Evolutionary conservation across 768 basidiomycete genomes (phyloP).

Genomic region (Hydnum rufescens): DNA sequence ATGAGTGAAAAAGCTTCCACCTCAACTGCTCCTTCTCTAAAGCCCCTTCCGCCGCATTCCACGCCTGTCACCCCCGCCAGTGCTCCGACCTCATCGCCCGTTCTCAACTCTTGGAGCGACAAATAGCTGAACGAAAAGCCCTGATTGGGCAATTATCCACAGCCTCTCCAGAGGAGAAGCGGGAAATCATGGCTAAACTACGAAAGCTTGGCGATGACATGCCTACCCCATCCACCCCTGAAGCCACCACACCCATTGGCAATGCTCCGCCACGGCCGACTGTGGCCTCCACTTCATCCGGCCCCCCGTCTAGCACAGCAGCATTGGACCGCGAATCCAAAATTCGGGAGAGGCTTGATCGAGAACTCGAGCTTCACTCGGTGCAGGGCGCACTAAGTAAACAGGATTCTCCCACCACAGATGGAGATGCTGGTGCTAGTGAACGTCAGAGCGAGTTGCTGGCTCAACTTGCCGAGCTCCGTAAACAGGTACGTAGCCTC

Average conservation of each 20-base stretch:
- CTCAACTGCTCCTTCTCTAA: constrained; percentile 12
- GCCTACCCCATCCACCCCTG: constrained; percentile 25
- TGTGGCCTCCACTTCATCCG: too few species aligned
- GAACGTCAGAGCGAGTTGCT: constrained; percentile 35
- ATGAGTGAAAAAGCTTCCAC: constrained; percentile 17
- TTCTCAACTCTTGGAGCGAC: constrained; percentile 56
- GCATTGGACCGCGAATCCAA: constrained; percentile 30
- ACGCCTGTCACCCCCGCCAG: constrained; percentile 25
- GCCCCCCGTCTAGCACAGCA: too few species aligned
- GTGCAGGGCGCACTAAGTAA: constrained; percentile 29
- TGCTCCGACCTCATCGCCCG: constrained; percentile 18
- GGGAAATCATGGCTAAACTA: constrained; percentile 53
- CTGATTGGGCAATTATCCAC: constrained; percentile 52
- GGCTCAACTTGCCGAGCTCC: constrained; percentile 54
- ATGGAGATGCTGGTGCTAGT: constrained; percentile 23
- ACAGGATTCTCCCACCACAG: constrained; percentile 12
- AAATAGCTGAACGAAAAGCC: constrained; percentile 75
- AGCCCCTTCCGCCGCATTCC: constrained; percentile 13
- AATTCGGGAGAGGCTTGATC: constrained; percentile 53
- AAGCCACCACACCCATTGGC: constrained; percentile 15
- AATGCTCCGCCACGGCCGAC: too few species aligned
- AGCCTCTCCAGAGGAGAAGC: constrained; percentile 46
- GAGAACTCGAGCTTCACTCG: constrained; percentile 68
- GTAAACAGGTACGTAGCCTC: constrained; percentile 44
- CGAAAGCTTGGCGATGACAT: constrained; percentile 66